These are phyloP conservation scores for Suillus americanus DNA, from an alignment of 768 basidiomycete genomes.

Conservation along the genomic window DNA sequence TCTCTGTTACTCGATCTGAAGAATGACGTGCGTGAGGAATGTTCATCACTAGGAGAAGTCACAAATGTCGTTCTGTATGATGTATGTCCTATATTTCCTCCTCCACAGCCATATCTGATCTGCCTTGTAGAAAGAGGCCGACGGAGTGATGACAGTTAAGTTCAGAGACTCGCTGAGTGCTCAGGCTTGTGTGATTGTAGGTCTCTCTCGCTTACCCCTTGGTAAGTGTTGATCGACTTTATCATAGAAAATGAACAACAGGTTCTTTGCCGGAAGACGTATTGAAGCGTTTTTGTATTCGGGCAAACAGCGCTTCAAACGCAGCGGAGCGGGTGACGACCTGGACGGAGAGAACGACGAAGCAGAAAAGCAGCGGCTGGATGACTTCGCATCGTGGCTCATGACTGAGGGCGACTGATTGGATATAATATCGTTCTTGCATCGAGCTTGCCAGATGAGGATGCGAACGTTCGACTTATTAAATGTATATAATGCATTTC, in stretches of 20 bases:
- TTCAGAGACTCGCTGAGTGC: slow-evolving; percentile 92
- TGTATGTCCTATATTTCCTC: slow-evolving; percentile 46
- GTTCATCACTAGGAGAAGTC: slow-evolving; percentile 86
- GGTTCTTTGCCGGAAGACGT: slow-evolving; percentile 84
- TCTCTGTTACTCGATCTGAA: slow-evolving; percentile 88
- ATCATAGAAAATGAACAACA: slow-evolving; percentile 87
- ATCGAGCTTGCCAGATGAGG: not conserved
- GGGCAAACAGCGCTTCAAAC: slow-evolving; percentile 80
- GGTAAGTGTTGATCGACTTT: not conserved
- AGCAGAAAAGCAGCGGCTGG: slow-evolving; percentile 80
- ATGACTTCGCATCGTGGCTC: slow-evolving; percentile 87
- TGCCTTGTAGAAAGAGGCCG: slow-evolving; percentile 72
- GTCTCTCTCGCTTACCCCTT: slow-evolving; percentile 26
- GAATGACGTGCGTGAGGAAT: slow-evolving; percentile 95
- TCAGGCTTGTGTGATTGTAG: slow-evolving; percentile 84
- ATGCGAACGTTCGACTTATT: not conserved
- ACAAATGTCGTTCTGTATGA: slow-evolving; percentile 96
- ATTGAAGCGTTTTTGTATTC: slow-evolving; percentile 81
- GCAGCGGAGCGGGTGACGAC: slow-evolving; percentile 69
- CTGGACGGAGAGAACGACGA: slow-evolving; percentile 64
- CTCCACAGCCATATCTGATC: slow-evolving; percentile 6
- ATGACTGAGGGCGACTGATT: slow-evolving; percentile 72
- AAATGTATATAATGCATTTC: not conserved
- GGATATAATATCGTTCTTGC: not conserved
- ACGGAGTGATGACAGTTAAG: slow-evolving; percentile 95